Conservation (phyloP, 106 monocot genomes). For the Dendrobium catenatum region DNA sequence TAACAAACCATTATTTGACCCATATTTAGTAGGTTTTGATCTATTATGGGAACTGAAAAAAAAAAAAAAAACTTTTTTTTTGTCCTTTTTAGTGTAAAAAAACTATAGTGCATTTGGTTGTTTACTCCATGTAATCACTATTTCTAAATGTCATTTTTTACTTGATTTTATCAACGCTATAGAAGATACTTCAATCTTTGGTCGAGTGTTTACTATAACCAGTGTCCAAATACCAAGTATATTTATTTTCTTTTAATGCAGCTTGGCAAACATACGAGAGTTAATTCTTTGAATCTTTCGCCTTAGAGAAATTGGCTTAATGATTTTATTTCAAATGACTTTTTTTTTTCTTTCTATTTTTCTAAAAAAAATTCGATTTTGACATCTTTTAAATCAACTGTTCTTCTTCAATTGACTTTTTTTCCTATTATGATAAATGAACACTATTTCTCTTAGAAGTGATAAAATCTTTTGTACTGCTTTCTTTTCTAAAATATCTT, state of each 20-base stretch:
- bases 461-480: background rate
- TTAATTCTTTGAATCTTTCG: background rate
- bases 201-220: background rate
- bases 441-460: background rate
- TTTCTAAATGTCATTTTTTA: too few relatives aligned
- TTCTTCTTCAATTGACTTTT: background rate
- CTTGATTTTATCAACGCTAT: too few relatives aligned
- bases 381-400: background rate
- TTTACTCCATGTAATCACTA: too few relatives aligned
- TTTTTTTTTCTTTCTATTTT: background rate
- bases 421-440: background rate
- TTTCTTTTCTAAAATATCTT: background rate
- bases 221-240: background rate
- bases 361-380: background rate
- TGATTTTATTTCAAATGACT: background rate
- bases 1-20: too few relatives aligned
- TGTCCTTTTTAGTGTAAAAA: too few relatives aligned
- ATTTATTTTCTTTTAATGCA: background rate
- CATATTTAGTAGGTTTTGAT: too few relatives aligned
- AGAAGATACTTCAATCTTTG: background rate
- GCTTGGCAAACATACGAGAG: background rate
- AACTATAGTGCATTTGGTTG: too few relatives aligned
- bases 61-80: too few relatives aligned
- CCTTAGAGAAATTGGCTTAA: background rate
- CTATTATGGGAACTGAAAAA: too few relatives aligned